phyloP scores from a whole-genome alignment of 2,329 filamentous ascomycete species.

The Talaromyces sp. region DNA sequence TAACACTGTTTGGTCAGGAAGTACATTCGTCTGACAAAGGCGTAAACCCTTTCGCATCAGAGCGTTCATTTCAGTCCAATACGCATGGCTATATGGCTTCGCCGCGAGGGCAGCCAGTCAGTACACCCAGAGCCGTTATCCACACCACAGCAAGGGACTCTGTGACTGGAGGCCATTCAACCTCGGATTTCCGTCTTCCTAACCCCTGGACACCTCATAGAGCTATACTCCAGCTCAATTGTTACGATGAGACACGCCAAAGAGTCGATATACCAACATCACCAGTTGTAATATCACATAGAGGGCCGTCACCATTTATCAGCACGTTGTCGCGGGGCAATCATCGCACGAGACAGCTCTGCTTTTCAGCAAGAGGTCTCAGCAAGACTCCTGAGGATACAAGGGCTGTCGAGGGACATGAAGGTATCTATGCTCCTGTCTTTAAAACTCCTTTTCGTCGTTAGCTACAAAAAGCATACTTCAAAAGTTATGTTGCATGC shows the following conservation, averaged over 20 bases:
- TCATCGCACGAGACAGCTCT: neutral
- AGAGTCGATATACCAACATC: neutral
- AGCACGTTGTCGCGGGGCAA: neutral
- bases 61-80: neutral
- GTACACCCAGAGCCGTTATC: neutral
- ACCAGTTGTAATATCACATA: neutral
- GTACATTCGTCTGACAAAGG: neutral
- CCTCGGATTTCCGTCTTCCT: conserved; percentile 6
- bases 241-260: neutral
- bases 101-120: neutral
- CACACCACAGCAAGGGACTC: neutral
- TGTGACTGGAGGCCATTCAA: neutral
- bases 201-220: conserved; percentile 2
- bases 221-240: neutral
- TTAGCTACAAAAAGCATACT: neutral
- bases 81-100: conserved; percentile 1
- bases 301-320: neutral
- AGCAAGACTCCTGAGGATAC: neutral
- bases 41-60: neutral
- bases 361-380: neutral
- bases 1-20: conserved; percentile 1
- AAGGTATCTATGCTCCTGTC: neutral
- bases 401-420: neutral
- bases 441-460: conserved; percentile 15
- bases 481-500: neutral